Base-by-base conservation (phyloP, 108 stramenopile species). In the Cyclotella choctawhatcheeana region DNA sequence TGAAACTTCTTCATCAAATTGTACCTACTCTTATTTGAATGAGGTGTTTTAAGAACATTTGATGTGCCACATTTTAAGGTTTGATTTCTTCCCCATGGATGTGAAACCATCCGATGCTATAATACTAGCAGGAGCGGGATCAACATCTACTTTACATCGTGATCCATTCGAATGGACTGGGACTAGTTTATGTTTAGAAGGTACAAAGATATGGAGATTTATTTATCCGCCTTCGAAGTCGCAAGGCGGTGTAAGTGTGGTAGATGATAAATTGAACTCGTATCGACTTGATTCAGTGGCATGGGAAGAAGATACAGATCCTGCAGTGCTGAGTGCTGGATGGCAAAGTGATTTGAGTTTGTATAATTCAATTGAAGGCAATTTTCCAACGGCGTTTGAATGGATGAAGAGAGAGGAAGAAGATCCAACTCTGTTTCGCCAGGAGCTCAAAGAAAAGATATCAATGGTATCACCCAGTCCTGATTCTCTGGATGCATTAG, bases 81-180 rank as follows among this genome's bases (percentile, higher is more conserved):
- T 89, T 54, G 73, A 81, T 48, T 79, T 55, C 29, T 89, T 89
- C 73, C 89, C 89, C 12, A 5, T 14, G 0, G 20, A 32, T 0
- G 18, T 63, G 13, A 33, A 71, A 44, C 89, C 89, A 26, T 54
- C 75, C 16, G 89, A 89, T 71, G 79, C 78, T 24, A 54, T 89
- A 16, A 69, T 89, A 5, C 40, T 87, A 37, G 84, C 89, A 18
- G 89, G 89, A 12, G 76, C 68, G 50, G 89, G 89, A 27, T 58
- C 89, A 5, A 77, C 74, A 0, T 87, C 86, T 1, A 87, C 89
- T 2, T 56, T 89, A 29, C 88, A 89, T 56, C 77, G 89, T 29
- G 89, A 89, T 84, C 89, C 89, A 22, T 85, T 85, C 37, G 86
- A 87, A 72, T 89, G 89, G 89, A 87, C 85, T 18, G 89, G 89